phyloP scores from a whole-genome alignment of 2,329 filamentous ascomycete genomes.

The Aspergillus neotritici region DNA sequence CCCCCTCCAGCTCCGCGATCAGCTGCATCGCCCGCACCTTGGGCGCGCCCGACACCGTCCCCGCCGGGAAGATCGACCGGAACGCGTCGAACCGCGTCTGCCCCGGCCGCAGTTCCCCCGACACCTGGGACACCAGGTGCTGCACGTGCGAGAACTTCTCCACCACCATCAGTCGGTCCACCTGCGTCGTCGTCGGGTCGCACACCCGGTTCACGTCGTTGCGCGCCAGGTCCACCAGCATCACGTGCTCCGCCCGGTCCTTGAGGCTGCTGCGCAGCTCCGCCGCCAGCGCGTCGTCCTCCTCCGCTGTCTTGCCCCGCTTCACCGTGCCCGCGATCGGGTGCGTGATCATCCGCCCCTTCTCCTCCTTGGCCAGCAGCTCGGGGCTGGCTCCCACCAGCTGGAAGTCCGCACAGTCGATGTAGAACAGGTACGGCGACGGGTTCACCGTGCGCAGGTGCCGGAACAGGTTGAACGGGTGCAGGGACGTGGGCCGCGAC shows the following conservation, averaged over 20 bases:
- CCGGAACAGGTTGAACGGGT: slow-evolving; percentile 97
- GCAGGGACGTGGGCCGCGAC: slow-evolving; percentile 78
- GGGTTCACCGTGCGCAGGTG: slow-evolving; percentile 96
- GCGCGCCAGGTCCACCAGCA: slow-evolving; percentile 91
- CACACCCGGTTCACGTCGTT: slow-evolving; percentile 97
- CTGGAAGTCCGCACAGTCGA: slow-evolving; percentile 86
- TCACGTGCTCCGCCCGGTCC: slow-evolving; percentile 91
- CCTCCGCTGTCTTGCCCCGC: slow-evolving; percentile 70
- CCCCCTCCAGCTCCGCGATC: slow-evolving; percentile 86
- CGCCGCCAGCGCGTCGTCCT: slow-evolving; percentile 73
- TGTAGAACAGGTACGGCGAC: slow-evolving; percentile 93
- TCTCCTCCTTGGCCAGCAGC: slow-evolving; percentile 84
- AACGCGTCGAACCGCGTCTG: slow-evolving; percentile 95
- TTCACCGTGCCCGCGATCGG: slow-evolving; percentile 95
- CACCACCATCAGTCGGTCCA: slow-evolving; percentile 90
- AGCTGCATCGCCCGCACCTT: slow-evolving; percentile 97
- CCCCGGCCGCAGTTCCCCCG: slow-evolving; percentile 72
- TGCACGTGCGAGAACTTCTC: slow-evolving; percentile 96
- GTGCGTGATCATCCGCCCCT: slow-evolving; percentile 84
- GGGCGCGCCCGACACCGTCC: slow-evolving; percentile 89
- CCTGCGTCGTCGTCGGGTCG: slow-evolving; percentile 80
- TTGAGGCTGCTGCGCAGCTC: slow-evolving; percentile 77
- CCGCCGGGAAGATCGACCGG: slow-evolving; percentile 91
- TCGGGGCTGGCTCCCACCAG: slow-evolving; percentile 94
- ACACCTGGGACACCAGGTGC: slow-evolving; percentile 93